These are phyloP conservation scores for Mallotus japonicus DNA, from an alignment of 441 rosid species.

Conservation along the genomic window DNA sequence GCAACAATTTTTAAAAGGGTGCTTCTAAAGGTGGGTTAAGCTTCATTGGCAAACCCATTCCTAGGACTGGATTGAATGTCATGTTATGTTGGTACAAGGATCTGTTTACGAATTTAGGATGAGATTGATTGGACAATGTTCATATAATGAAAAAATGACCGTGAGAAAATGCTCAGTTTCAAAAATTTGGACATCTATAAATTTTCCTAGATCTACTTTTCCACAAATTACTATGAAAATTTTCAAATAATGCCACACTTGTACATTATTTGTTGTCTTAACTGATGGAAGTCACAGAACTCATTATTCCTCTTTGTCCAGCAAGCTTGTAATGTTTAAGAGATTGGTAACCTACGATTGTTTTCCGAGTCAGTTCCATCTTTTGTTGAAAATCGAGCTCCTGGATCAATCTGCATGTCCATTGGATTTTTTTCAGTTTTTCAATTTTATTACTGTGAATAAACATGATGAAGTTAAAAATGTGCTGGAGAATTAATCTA, in stretches of 20 bases:
- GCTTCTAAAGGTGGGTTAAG: neutral
- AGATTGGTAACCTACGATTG: neutral
- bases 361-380: neutral
- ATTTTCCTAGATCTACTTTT: neutral
- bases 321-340: constrained; percentile 6
- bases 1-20: neutral
- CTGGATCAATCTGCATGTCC: neutral
- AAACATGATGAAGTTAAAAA: neutral
- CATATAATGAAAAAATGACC: neutral
- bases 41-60: neutral
- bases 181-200: neutral
- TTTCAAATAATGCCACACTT: neutral
- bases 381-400: neutral
- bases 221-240: neutral
- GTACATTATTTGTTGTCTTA: neutral
- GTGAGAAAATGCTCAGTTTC: neutral
- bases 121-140: neutral
- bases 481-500: neutral
- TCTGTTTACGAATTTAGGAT: constrained; percentile 4
- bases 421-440: neutral
- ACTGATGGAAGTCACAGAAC: neutral
- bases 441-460: neutral
- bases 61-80: neutral
- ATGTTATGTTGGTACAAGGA: neutral
- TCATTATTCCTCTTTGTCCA: neutral